Evolutionary conservation across 1,284 basidiomycete species (phyloP), one percentile per base, ranked within the genome.

Genomic region (Termitomyces sp.): DNA sequence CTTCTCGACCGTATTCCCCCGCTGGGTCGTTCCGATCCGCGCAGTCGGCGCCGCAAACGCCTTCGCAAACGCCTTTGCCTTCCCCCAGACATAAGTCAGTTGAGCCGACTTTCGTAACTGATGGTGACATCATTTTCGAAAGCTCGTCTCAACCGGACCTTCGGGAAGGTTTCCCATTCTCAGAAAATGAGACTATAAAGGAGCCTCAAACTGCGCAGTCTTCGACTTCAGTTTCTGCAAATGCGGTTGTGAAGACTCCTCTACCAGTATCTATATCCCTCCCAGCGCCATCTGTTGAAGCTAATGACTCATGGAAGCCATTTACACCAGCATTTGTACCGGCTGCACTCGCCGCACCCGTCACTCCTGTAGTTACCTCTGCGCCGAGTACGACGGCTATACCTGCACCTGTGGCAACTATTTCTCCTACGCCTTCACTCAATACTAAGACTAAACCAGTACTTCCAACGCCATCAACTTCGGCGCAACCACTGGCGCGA

Each of bases 91-190:
- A 46, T 21, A 48, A 38, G 40, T 9, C 51, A 40, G 28, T 52
- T 9, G 47, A 57, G 21, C 50, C 54, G 12, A 55, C 57, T 15
- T 42, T 58, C 13, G 41, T 59, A 9, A 59, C 59, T 12, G 46
- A 56, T 41, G 58, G 56, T 30, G 43, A 59, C n/a, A 52, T 39
- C 28, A 21, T 58, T 12, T 59, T 58, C 38, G 48, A 55, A 39
- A 55, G 58, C 13, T 56, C 61, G 15, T 53, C 53, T 28, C 47
- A 50, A 40, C 59, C 56, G 13, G 61, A 21, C 36, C 52, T 59
- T 41, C 61, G 58, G 1, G 46, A 56, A 28, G 58, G 59, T 5
- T 62, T 62, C 46, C 61, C 59, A 3, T 59, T 56, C 45, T 21
- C 47, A 17, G 54, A 52, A 40, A 45, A 54, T 13, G 57, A 48